phyloP scores from a whole-genome alignment of 805 yeast species.

The Hanseniaspora mollemarum region DNA sequence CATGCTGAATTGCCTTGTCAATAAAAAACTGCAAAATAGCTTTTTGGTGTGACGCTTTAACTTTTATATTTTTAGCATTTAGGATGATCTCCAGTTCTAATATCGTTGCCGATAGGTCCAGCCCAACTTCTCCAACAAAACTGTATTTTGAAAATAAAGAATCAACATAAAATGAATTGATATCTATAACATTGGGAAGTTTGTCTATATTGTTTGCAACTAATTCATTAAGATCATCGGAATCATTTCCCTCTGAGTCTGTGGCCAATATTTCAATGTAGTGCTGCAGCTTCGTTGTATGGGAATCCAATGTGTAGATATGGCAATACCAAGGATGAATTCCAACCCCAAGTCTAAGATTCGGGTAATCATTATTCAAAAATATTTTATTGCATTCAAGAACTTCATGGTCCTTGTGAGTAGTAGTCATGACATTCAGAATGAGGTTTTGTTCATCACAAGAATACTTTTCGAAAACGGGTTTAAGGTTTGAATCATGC shows the following conservation, averaged over 20 bases:
- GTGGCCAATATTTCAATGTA: slow-evolving; percentile 40
- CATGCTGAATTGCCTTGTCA: slow-evolving; percentile 39
- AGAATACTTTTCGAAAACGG: slow-evolving; percentile 2
- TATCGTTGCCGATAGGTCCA: slow-evolving; percentile 56
- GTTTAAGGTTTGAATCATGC: neutral
- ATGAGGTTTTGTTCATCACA: slow-evolving; percentile 6
- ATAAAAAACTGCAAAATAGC: slow-evolving; percentile 42
- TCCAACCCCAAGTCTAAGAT: slow-evolving; percentile 45
- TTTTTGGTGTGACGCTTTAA: slow-evolving; percentile 55
- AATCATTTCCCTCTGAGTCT: slow-evolving; percentile 27
- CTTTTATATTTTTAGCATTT: slow-evolving; percentile 36
- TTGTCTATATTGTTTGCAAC: slow-evolving; percentile 17
- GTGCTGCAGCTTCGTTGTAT: slow-evolving; percentile 38
- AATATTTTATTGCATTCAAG: slow-evolving; percentile 20
- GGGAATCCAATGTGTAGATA: slow-evolving; percentile 35
- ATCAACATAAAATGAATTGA: neutral
- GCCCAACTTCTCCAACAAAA: slow-evolving; percentile 82
- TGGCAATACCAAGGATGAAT: slow-evolving; percentile 91
- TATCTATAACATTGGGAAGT: neutral
- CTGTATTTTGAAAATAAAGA: slow-evolving; percentile 11
- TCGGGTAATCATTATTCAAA: slow-evolving; percentile 17
- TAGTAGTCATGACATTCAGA: slow-evolving; percentile 40
- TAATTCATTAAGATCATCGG: slow-evolving; percentile 25
- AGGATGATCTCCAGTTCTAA: slow-evolving; percentile 25
- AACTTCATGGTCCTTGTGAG: slow-evolving; percentile 30